phyloP scores from a whole-genome alignment of 2,329 filamentous ascomycete genomes.

The Fusarium xylarioides region DNA sequence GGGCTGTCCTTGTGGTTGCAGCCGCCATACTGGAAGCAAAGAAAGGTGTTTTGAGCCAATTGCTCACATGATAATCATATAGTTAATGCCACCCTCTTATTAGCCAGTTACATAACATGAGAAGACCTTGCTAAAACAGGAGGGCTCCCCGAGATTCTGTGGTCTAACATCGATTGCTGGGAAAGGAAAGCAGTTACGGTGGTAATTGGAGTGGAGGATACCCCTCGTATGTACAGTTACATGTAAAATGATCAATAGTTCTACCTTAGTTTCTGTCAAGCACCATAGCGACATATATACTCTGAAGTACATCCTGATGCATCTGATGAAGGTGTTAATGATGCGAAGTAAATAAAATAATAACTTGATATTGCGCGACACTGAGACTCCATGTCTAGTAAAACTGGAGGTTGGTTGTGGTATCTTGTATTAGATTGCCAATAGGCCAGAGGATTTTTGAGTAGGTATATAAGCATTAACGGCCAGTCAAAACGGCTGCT shows the following conservation, averaged over 20 bases:
- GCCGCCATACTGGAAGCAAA: conserved; percentile 49
- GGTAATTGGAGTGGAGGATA: not conserved
- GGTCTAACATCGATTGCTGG: not conserved
- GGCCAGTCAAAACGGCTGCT: conserved; percentile 51
- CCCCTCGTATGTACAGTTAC: not conserved
- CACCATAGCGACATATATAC: not conserved
- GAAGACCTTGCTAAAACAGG: not conserved
- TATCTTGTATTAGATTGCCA: conserved; percentile 27
- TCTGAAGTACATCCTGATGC: not conserved
- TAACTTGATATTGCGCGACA: not conserved
- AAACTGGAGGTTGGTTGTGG: conserved; percentile 13
- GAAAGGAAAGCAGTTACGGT: not conserved
- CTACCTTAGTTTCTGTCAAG: not conserved
- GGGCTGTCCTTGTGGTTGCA: conserved; percentile 55
- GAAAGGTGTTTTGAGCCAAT: conserved; percentile 47
- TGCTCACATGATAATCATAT: conserved; percentile 34
- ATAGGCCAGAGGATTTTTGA: not conserved
- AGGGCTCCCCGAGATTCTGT: not conserved
- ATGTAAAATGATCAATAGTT: not conserved
- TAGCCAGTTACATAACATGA: not conserved
- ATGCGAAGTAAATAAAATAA: not conserved
- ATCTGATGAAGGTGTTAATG: not conserved
- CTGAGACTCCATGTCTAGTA: not conserved
- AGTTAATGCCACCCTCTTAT: conserved; percentile 2
- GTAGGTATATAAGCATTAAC: conserved; percentile 12